Evolutionary conservation across 2,329 filamentous ascomycete genomes (phyloP).

Genomic region (Spiromastix sp.): DNA sequence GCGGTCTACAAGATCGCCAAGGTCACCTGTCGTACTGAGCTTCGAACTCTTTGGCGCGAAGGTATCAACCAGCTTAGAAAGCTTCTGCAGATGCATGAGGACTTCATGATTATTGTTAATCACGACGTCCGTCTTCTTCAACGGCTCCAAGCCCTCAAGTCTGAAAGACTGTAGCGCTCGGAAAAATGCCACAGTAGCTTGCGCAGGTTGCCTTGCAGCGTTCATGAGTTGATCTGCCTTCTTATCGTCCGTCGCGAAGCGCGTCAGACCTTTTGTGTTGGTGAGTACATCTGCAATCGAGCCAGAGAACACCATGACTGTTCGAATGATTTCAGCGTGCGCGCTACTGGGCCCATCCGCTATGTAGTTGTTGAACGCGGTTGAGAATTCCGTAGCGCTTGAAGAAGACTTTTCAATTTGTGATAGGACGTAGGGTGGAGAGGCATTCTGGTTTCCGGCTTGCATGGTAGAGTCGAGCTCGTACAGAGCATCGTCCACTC

Average conservation of each 20-base stretch:
- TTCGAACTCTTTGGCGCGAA: slow-evolving; percentile 84
- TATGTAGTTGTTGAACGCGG: slow-evolving; percentile 96
- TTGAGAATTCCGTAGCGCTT: slow-evolving; percentile 93
- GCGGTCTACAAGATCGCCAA: slow-evolving; percentile 84
- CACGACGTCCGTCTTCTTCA: slow-evolving; percentile 93
- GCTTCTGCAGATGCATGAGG: slow-evolving; percentile 81
- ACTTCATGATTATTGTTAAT: slow-evolving; percentile 97
- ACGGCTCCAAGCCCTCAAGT: slow-evolving; percentile 75
- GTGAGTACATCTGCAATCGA: slow-evolving; percentile 87
- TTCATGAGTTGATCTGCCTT: slow-evolving; percentile 79
- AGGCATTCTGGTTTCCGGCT: slow-evolving; percentile 95
- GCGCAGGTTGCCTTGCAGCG: slow-evolving; percentile 72
- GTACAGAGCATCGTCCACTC: slow-evolving; percentile 93
- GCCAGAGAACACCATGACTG: slow-evolving; percentile 80
- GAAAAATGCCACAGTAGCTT: slow-evolving; percentile 89
- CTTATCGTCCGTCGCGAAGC: slow-evolving; percentile 91
- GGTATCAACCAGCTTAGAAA: slow-evolving; percentile 85
- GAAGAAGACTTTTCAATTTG: slow-evolving; percentile 95
- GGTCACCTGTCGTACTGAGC: slow-evolving; percentile 66
- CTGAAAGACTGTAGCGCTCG: slow-evolving; percentile 87
- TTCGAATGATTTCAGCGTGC: slow-evolving; percentile 85
- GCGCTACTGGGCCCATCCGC: slow-evolving; percentile 88
- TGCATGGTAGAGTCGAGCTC: slow-evolving; percentile 97
- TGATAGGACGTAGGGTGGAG: slow-evolving; percentile 85
- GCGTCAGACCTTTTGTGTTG: slow-evolving; percentile 90